Base-by-base conservation (phyloP, 805 yeast species). In the Teunomyces pallodes region DNA sequence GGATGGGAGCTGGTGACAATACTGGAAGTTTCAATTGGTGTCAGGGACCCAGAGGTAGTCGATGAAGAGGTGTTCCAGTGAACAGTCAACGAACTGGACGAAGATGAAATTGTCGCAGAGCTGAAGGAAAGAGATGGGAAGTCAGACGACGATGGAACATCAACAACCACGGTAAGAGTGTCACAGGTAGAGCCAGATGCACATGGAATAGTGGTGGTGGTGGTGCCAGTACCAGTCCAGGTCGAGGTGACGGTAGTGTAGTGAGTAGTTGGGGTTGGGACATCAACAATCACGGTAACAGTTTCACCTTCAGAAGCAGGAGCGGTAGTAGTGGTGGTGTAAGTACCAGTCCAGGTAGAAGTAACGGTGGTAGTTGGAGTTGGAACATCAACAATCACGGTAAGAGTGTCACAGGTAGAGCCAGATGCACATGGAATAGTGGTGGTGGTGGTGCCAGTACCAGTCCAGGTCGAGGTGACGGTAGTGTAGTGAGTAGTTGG, bases 371-470 rank as follows among this genome's bases (percentile, higher is more conserved):
- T 43, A n/a, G 53, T 50, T 20, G 56, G 48, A 17, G 24, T 41
- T 7, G 59, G 59, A 26, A 54, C 43, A 9, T 50, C 50, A 5
- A 57, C 50, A 1, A 47, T 24, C 2, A 54, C 56, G 8, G 61
- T 50, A n/a, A 29, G 52, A n/a, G 40, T 51, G 30, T 38, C 46
- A n/a, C 54, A 55, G 12, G 33, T n/a, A 36, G 40, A 12, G 3
- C 27, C 28, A 12, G 38, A 14, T 2, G 35, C 16, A 13, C 6
- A 27, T 9, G 46, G 53, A 8, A 61, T 49, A 30, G 39, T 36
- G 8, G 24, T 27, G 16, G 42, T 42, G 30, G 20, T 29, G 43
- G 29, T 17, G 27, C 51, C 42, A 27, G 17, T 36, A 13, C n/a
- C 55, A 47, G 26, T 54, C 46, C 58, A 56, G 49, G 53, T 47